Percentiles rank a stretch among this genome's conserved stretches.
Evolutionary conservation across 192 early-diverging fungal genomes (phyloP).

Genomic region (Coemansia sp.): DNA sequence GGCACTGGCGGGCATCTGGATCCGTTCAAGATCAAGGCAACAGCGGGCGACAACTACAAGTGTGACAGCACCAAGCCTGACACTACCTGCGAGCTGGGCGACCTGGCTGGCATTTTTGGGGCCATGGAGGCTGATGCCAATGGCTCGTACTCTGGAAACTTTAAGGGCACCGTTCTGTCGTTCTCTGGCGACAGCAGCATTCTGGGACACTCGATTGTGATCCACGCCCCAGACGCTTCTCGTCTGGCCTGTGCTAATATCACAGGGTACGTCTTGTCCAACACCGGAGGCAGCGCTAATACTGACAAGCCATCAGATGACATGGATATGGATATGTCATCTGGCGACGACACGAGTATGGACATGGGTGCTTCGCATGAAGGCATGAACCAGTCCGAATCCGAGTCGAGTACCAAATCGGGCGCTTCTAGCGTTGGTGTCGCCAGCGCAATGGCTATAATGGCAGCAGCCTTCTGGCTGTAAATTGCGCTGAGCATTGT

Average conservation of each 20-base stretch:
- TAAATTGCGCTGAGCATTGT: not conserved
- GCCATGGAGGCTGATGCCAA: slow-evolving; percentile 42
- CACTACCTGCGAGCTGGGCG: slow-evolving; percentile 60
- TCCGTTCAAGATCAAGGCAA: slow-evolving; percentile 26
- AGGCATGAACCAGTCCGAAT: not conserved
- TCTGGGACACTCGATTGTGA: slow-evolving; percentile 61
- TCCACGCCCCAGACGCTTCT: slow-evolving; percentile 55
- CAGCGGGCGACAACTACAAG: slow-evolving; percentile 28
- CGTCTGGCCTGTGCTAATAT: slow-evolving; percentile 64
- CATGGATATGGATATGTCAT: not conserved
- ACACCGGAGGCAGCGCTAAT: slow-evolving; percentile 3
- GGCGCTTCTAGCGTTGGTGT: slow-evolving; percentile 16
- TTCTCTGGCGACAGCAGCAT: slow-evolving; percentile 53
- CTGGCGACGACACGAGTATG: not conserved
- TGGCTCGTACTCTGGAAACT: slow-evolving; percentile 19
- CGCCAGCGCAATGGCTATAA: slow-evolving; percentile 14
- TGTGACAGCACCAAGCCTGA: slow-evolving; percentile 24
- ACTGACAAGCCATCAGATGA: not conserved
- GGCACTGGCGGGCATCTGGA: slow-evolving; percentile 53
- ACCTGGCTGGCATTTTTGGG: slow-evolving; percentile 61
- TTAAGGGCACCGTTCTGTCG: slow-evolving; percentile 44
- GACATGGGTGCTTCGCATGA: not conserved
- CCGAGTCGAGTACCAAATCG: not conserved
- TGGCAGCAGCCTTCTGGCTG: slow-evolving; percentile 20
- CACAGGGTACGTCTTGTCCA: slow-evolving; percentile 31